Base-by-base conservation (phyloP, 305 asterid species). In the Solanum hybrid region DNA sequence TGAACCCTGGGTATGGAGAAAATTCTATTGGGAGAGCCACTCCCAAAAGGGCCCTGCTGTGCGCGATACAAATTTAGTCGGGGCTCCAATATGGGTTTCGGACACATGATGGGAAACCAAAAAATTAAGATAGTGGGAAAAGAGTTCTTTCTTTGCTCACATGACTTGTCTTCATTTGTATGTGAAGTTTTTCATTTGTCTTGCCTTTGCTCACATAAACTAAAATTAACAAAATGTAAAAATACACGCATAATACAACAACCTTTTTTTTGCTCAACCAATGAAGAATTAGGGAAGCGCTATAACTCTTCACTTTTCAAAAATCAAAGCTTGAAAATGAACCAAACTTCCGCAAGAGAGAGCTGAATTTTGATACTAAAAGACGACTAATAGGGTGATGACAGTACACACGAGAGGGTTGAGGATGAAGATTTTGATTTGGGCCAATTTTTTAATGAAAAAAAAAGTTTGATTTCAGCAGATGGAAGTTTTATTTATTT, bases 201-300 rank as follows among this genome's bases (percentile, higher is more conserved):
- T 46, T 69, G 40, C 34, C 10, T 12, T 40, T 92, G 20, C 90
- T 92, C 93, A 32, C 32, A 38, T 80, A 24, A 84, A 37, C 90
- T 87, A 69, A 36, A 87, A 86, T 90, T 88, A 88, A 17, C 29
- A 89, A 79, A 38, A 92, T 92, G 94, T 92, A 90, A 29, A 85
- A 69, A 93, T 92, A 92, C 94, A 95, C 85, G 37, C 88, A 86
- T 73, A 38, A 89, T 92, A 87, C 96, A 95, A 94, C 81, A 90
- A 89, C 32, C 72, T 79, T 87, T 91, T 91, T 42, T 14, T 35
- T n/a, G 5, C 27, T 78, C 17, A 32, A 78, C 84, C 51, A 78
- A 78, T 78, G n/a, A 42, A 35, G 40, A 78, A 78, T 78, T 8
- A 46, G 22, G 22, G 20, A 5, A 46, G 64, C 2, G 64, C 0